Conservation (phyloP, 2,329 filamentous ascomycete genomes). For the Kalmusia sp. region DNA sequence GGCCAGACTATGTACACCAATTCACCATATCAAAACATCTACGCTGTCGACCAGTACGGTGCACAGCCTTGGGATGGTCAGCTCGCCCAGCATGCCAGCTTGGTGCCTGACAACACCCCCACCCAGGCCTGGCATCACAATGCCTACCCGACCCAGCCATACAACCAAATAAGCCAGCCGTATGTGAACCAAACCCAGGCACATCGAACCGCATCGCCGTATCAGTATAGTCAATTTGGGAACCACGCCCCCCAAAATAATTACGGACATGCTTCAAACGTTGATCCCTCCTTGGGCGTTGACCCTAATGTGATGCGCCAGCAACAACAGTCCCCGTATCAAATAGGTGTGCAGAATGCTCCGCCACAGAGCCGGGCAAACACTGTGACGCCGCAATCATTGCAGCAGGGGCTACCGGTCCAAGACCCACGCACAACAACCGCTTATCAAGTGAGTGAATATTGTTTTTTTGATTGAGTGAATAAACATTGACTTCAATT, state of each 20-base stretch:
- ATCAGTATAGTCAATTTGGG: slow-evolving; percentile 41
- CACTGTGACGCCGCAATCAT: slow-evolving; percentile 39
- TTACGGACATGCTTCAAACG: slow-evolving; percentile 34
- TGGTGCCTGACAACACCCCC: slow-evolving; percentile 22
- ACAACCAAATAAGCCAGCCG: slow-evolving; percentile 30
- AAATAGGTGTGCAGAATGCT: slow-evolving; percentile 28
- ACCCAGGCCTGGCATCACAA: slow-evolving; percentile 37
- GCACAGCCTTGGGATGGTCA: slow-evolving; percentile 39
- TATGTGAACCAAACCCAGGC: slow-evolving; percentile 30
- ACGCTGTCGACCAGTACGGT: slow-evolving; percentile 39
- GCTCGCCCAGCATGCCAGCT: slow-evolving; percentile 29
- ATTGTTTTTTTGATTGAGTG: background rate
- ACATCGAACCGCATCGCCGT: slow-evolving; percentile 38
- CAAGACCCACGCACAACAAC: slow-evolving; percentile 28
- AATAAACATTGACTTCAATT: slow-evolving; percentile 17
- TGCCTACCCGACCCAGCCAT: slow-evolving; percentile 34
- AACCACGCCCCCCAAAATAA: slow-evolving; percentile 28
- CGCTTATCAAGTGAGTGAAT: slow-evolving; percentile 37
- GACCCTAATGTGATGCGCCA: slow-evolving; percentile 32
- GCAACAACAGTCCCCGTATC: slow-evolving; percentile 42
- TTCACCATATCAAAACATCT: slow-evolving; percentile 37
- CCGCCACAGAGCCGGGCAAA: slow-evolving; percentile 31
- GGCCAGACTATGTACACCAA: slow-evolving; percentile 44
- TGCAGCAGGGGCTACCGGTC: slow-evolving; percentile 32
- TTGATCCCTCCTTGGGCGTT: slow-evolving; percentile 36